These are phyloP conservation scores for Linnemannia zychae DNA, from an alignment of 192 early-diverging fungal genomes.

Conservation along the genomic window DNA sequence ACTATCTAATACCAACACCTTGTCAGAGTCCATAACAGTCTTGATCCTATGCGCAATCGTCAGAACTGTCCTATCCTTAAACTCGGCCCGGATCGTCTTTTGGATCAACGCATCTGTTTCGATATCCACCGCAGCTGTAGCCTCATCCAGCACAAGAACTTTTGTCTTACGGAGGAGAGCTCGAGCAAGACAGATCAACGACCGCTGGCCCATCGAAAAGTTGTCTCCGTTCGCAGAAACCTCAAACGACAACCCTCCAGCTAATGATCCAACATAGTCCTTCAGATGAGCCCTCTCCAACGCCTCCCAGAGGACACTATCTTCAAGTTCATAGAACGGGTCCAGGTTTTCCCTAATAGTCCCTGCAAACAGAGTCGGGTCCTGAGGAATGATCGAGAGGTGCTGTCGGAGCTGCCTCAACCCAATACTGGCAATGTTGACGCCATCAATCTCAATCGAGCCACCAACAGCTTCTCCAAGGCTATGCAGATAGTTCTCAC, in stretches of 20 bases:
- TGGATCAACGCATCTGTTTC: conserved; percentile 91
- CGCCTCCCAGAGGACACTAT: conserved; percentile 72
- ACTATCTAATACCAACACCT: conserved; percentile 80
- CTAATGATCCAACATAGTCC: conserved; percentile 25
- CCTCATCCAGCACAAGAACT: conserved; percentile 60
- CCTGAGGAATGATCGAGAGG: conserved; percentile 89
- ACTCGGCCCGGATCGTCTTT: conserved; percentile 82
- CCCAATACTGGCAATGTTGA: conserved; percentile 74
- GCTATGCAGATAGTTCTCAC: neutral
- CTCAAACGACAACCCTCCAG: conserved; percentile 40
- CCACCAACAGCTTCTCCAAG: conserved; percentile 62
- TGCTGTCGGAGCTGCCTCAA: conserved; percentile 69
- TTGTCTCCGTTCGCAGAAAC: conserved; percentile 74
- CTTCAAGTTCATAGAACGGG: conserved; percentile 68
- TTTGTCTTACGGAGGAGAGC: conserved; percentile 75
- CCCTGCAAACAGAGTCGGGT: conserved; percentile 76
- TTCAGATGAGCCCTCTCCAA: conserved; percentile 61
- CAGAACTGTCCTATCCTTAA: conserved; percentile 83
- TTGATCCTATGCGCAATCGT: conserved; percentile 92
- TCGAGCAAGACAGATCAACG: conserved; percentile 71
- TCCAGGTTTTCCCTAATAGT: conserved; percentile 82
- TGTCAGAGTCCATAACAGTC: conserved; percentile 89
- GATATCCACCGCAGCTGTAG: conserved; percentile 78
- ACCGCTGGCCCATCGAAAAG: conserved; percentile 85
- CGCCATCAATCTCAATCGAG: conserved; percentile 77